phyloP scores from a whole-genome alignment of 768 basidiomycete genomes.

The Scleroderma bovista region DNA sequence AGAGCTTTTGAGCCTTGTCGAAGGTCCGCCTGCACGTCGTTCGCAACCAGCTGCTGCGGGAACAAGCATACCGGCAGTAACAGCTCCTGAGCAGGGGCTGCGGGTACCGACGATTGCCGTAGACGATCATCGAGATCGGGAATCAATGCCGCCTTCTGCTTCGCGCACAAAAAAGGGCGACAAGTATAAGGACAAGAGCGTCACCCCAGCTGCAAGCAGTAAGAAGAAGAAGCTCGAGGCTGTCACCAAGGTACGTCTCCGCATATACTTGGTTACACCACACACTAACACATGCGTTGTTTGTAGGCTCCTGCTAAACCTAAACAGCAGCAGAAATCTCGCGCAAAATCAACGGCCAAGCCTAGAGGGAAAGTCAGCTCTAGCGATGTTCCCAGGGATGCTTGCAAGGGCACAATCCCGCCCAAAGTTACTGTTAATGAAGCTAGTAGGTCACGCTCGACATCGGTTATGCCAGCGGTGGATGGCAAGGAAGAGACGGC shows the following conservation, averaged over 20 bases:
- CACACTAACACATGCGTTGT: background rate
- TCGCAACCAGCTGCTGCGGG: background rate
- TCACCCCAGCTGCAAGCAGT: constrained; percentile 18
- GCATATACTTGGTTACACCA: background rate
- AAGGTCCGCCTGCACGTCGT: constrained; percentile 34
- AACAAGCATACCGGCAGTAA: background rate
- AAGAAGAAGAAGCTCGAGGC: constrained; percentile 31
- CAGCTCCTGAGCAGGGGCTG: constrained; percentile 3
- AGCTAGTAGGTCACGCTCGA: constrained; percentile 56
- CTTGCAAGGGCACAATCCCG: constrained; percentile 10
- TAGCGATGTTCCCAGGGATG: constrained; percentile 7
- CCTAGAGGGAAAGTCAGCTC: constrained; percentile 16
- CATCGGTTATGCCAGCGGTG: constrained; percentile 57
- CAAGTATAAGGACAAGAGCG: constrained; percentile 18
- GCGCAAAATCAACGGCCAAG: constrained; percentile 27
- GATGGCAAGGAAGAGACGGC: constrained; percentile 32
- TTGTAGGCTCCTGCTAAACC: constrained; percentile 19
- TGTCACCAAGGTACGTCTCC: constrained; percentile 15
- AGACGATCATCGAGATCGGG: constrained; percentile 35
- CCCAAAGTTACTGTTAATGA: constrained; percentile 22
- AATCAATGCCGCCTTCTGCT: constrained; percentile 55
- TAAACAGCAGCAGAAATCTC: constrained; percentile 28
- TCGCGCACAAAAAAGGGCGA: constrained; percentile 19
- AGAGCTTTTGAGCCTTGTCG: constrained; percentile 66
- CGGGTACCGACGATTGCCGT: constrained; percentile 8